A percentile compares a stretch with the other conserved stretches of the same genome.
Evolutionary conservation across 345 rosid genomes (phyloP).

Genomic region (Kernera saxatilis): DNA sequence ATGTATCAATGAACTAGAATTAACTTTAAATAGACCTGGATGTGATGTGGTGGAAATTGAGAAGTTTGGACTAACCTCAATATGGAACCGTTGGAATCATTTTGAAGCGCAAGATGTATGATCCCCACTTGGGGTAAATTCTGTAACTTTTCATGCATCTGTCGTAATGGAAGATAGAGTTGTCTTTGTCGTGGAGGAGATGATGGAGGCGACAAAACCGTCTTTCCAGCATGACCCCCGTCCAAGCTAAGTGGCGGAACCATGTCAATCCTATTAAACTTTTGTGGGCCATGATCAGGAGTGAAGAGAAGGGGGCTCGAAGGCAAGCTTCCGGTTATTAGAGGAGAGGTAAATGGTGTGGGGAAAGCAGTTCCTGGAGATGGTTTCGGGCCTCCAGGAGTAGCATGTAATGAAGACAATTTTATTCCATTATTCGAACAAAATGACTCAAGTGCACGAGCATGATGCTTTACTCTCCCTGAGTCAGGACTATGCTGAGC

Average conservation of each 20-base stretch:
- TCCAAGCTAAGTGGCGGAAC: conserved; percentile 97
- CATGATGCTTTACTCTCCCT: conserved; percentile 74
- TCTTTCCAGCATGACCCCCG: conserved; percentile 58
- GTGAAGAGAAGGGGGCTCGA: conserved; percentile 84
- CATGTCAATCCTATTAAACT: conserved; percentile 70
- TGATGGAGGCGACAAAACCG: conserved; percentile 55
- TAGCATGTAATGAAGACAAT: conserved; percentile 49
- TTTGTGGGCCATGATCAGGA: conserved; percentile 72
- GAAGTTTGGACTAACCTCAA: conserved; percentile 55
- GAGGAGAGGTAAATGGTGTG: conserved; percentile 83
- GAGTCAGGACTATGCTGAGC: conserved; percentile 87
- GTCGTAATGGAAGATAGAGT: conserved; percentile 65
- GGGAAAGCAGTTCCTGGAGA: conserved; percentile 60
- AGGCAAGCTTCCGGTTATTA: conserved; percentile 89
- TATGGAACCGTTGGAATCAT: conserved; percentile 72
- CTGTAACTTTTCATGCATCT: conserved; percentile 86
- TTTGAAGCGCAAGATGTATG: conserved; percentile 85
- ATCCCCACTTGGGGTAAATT: conserved; percentile 90
- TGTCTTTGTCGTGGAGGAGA: conserved; percentile 71
- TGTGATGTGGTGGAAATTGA: neutral
- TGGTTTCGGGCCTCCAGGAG: conserved; percentile 52
- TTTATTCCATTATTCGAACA: conserved; percentile 68
- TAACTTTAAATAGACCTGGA: neutral
- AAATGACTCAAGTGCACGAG: conserved; percentile 84
- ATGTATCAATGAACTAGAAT: neutral